Evolutionary conservation across 208 protist genomes (phyloP).

Genomic region (Herpetomonas tarakana): DNA sequence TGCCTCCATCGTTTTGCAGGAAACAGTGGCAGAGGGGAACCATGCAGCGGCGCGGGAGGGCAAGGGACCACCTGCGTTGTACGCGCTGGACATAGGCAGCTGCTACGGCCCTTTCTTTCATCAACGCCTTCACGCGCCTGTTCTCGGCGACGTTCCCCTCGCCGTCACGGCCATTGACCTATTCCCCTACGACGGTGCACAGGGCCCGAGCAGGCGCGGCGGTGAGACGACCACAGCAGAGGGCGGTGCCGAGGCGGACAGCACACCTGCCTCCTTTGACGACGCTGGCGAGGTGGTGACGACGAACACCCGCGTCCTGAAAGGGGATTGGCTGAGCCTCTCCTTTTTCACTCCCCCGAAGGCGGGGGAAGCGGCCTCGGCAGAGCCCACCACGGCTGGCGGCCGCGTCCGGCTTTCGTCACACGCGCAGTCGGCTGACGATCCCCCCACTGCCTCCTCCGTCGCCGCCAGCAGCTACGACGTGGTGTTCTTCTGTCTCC

Average conservation of each 20-base stretch:
- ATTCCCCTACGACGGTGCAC: slow-evolving; percentile 34
- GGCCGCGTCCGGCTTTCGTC: neutral
- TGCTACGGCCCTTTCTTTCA: slow-evolving; percentile 83
- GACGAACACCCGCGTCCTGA: slow-evolving; percentile 12
- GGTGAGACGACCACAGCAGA: no score
- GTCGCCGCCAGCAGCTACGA: slow-evolving; percentile 46
- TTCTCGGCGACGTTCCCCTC: slow-evolving; percentile 39
- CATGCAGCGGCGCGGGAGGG: slow-evolving; percentile 1
- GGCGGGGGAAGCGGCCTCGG: neutral
- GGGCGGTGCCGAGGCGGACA: no score
- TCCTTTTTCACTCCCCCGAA: slow-evolving; percentile 23
- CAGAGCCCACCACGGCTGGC: neutral
- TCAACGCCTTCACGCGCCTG: slow-evolving; percentile 16
- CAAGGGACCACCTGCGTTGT: slow-evolving; percentile 24
- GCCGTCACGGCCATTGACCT: slow-evolving; percentile 63
- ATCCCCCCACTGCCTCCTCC: neutral
- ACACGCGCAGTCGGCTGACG: neutral
- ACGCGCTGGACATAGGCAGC: slow-evolving; percentile 71
- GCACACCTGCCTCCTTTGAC: no score
- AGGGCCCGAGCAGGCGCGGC: neutral
- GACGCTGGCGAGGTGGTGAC: neutral
- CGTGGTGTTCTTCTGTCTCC: slow-evolving; percentile 77
- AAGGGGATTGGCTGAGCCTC: slow-evolving; percentile 68
- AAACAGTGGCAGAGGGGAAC: no score
- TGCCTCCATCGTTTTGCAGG: neutral